Base-by-base conservation (phyloP, 2,329 filamentous ascomycete genomes). In the Corynespora cassiicola region DNA sequence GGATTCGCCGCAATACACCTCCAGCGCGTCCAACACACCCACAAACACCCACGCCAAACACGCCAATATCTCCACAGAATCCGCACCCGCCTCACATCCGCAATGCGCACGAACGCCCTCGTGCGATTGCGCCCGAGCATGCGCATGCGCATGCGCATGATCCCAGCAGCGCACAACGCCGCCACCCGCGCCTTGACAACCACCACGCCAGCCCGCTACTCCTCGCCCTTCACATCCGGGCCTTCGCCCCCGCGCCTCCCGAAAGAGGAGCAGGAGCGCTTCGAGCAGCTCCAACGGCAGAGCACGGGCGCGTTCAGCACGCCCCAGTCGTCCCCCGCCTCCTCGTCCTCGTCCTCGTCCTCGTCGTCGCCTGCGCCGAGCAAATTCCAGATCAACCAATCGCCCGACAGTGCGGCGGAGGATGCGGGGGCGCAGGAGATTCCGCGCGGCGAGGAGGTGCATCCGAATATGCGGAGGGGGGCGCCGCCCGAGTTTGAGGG, bases 401-500 rank as follows among this genome's bases (percentile, higher is more conserved):
- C 58, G 0, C 69, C 51, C 3, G 56, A 58, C 43, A 50, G 42
- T 6, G 34, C 31, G 7, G 8, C 33, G 17, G n/a, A 39, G 3
- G 7, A 42, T 4, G 12, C 37, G 20, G 37, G 54, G 11, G 39
- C 42, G 48, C 50, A 53, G 40, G 29, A 71, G 54, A 70, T 81
- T 16, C 72, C 77, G 35, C 74, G 81, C 32, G 84, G 82, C 44
- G 82, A 85, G 40, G 80, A 85, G 45, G 66, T 87, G 14, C 85
- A 88, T 63, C 85, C 84, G 0, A 84, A 90, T 65, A 73, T 92
- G 40, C 77, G 86, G 50, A 75, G 84, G 49, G 92, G 92, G 22
- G 86, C 90, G 27, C 81, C 85, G 58, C 91, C 94, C 2, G 92
- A 97, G 73, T 99, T 99, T 58, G 85, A 92, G 54, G 94, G 94